Percentiles rank a stretch among this genome's conserved stretches.
These are phyloP conservation scores for Gnaphalium uliginosum DNA, from an alignment of 129 eudicot species.

Conservation along the genomic window DNA sequence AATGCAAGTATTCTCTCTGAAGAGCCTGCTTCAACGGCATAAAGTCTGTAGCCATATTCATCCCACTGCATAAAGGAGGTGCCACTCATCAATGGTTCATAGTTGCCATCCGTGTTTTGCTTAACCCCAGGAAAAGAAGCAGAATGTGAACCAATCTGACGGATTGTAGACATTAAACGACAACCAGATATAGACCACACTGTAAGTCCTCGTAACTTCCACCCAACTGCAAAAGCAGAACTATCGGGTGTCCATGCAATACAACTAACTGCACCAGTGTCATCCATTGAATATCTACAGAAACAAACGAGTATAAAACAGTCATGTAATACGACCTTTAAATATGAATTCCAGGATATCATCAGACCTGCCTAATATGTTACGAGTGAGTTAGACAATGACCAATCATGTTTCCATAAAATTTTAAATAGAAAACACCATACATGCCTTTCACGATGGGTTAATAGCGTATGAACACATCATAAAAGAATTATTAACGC, in stretches of 20 bases:
- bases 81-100: constrained; percentile 91
- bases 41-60: constrained; percentile 87
- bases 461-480: not conserved
- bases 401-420: not conserved
- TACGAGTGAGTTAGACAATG: constrained; percentile 9
- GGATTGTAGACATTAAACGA: constrained; percentile 95
- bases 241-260: constrained; percentile 97
- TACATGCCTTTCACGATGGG: not conserved
- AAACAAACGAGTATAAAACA: constrained; percentile 12
- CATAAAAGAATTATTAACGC: not conserved
- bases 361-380: not conserved
- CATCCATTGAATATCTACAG: constrained; percentile 85
- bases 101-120: constrained; percentile 64
- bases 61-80: constrained; percentile 92
- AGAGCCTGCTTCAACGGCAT: constrained; percentile 76
- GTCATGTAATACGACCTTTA: constrained; percentile 5
- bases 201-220: constrained; percentile 90
- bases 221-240: constrained; percentile 97
- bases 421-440: not conserved
- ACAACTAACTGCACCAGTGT: constrained; percentile 86
- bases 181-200: constrained; percentile 99
- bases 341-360: constrained; percentile 8
- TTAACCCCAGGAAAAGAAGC: constrained; percentile 79
- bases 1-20: constrained; percentile 85
- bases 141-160: constrained; percentile 82